phyloP scores from a whole-genome alignment of 1,284 basidiomycete genomes.

The Ceratobasidium sp. region DNA sequence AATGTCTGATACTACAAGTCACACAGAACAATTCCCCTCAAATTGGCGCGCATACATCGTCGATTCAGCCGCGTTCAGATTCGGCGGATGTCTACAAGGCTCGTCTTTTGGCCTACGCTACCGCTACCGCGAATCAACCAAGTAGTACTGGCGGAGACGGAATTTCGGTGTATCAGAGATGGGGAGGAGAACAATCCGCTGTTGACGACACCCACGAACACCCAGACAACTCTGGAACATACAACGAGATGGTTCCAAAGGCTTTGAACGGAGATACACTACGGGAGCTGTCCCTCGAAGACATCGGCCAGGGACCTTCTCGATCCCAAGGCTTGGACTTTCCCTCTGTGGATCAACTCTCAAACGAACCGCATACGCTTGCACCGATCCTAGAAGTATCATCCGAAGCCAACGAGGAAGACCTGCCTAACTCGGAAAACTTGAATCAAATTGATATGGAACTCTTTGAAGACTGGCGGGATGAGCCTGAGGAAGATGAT shows the following conservation, averaged over 20 bases:
- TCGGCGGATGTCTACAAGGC: slow-evolving; percentile 39
- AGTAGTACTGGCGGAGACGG: slow-evolving; percentile 37
- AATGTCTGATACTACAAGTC: no score
- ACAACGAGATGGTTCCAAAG: neutral
- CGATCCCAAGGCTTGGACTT: neutral
- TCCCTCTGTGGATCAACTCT: neutral
- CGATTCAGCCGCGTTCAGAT: neutral
- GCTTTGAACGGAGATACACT: neutral
- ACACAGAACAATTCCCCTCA: slow-evolving; percentile 4
- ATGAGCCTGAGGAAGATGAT: slow-evolving; percentile 4
- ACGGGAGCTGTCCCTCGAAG: neutral
- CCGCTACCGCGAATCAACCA: slow-evolving; percentile 25
- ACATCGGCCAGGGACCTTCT: neutral
- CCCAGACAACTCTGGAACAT: neutral
- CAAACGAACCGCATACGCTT: neutral
- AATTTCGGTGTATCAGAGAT: neutral
- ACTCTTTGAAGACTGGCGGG: slow-evolving; percentile 13
- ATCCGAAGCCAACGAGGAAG: neutral
- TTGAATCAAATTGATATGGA: neutral
- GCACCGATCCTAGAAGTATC: neutral
- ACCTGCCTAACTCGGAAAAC: neutral
- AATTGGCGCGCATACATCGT: neutral
- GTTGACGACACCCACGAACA: neutral
- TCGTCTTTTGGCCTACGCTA: slow-evolving; percentile 37
- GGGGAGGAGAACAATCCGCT: neutral